Conservation (phyloP, 768 basidiomycete species). For the Naganishia randhawae region DNA sequence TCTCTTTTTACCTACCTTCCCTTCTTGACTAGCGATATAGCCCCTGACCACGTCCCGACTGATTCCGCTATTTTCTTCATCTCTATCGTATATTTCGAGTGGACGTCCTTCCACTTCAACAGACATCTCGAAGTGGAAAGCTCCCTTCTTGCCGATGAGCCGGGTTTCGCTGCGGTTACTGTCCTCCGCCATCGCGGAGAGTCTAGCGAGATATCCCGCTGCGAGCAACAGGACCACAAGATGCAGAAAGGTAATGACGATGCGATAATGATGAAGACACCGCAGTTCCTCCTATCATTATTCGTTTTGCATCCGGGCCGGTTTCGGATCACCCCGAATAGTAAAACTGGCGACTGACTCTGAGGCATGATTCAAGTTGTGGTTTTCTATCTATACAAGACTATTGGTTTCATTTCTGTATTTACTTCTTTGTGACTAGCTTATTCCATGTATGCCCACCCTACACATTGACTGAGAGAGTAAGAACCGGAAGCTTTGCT, state of each 20-base stretch:
- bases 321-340: not conserved
- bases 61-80: not conserved
- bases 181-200: not conserved
- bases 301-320: not conserved
- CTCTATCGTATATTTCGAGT: not conserved
- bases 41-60: not conserved
- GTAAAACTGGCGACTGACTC: too few relatives aligned
- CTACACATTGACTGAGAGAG: conserved; percentile 1
- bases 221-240: too few relatives aligned
- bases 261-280: too few relatives aligned
- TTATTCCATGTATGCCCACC: conserved; percentile 17
- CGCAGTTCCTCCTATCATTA: too few relatives aligned
- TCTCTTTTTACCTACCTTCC: not conserved
- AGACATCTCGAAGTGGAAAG: not conserved
- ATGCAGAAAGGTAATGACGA: too few relatives aligned
- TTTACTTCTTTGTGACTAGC: not conserved
- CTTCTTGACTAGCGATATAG: not conserved
- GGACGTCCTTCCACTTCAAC: not conserved
- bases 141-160: not conserved
- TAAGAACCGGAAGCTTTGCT: conserved; percentile 15
- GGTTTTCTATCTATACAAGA: conserved; percentile 19
- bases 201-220: too few relatives aligned
- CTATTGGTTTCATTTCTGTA: conserved; percentile 7
- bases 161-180: not conserved
- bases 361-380: not conserved